Percentiles rank a stretch among this genome's conserved stretches.
phyloP scores from a whole-genome alignment of 106 monocot species.

The Narthecium ossifragum region DNA sequence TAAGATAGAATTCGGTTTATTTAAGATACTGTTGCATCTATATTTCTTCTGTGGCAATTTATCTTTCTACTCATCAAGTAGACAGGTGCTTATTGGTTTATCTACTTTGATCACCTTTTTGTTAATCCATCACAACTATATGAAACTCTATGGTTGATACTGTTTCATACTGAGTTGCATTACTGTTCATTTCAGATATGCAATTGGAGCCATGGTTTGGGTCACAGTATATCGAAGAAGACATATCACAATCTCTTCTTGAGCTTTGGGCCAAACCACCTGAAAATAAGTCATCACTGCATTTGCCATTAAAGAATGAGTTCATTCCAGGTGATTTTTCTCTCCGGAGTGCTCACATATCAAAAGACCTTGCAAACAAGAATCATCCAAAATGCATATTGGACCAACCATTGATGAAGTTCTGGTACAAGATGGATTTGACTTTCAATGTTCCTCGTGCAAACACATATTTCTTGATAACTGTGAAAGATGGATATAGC shows the following conservation, averaged over 20 bases:
- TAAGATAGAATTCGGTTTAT: no score
- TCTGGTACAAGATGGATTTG: conserved; percentile 87
- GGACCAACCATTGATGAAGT: conserved; percentile 62
- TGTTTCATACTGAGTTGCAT: background rate
- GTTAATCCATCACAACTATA: background rate
- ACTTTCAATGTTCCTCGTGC: conserved; percentile 94
- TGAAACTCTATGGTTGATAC: background rate
- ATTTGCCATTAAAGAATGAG: conserved; percentile 86
- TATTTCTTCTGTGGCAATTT: no score
- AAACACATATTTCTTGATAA: conserved; percentile 86
- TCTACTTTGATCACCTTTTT: background rate
- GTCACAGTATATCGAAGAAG: conserved; percentile 80
- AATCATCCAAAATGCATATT: conserved; percentile 66
- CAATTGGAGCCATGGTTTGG: conserved; percentile 93
- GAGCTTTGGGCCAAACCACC: conserved; percentile 66
- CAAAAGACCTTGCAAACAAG: conserved; percentile 5
- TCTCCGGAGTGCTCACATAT: conserved; percentile 39
- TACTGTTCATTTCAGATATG: conserved; percentile 37
- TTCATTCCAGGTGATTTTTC: conserved; percentile 79
- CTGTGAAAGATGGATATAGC: conserved; percentile 73
- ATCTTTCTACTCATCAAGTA: no score
- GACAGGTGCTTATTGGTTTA: no score
- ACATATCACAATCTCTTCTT: conserved; percentile 47
- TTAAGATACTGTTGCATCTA: no score
- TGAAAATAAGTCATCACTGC: conserved; percentile 45